Conservation (phyloP, 345 rosid species). For the Pistacia atlantica region DNA sequence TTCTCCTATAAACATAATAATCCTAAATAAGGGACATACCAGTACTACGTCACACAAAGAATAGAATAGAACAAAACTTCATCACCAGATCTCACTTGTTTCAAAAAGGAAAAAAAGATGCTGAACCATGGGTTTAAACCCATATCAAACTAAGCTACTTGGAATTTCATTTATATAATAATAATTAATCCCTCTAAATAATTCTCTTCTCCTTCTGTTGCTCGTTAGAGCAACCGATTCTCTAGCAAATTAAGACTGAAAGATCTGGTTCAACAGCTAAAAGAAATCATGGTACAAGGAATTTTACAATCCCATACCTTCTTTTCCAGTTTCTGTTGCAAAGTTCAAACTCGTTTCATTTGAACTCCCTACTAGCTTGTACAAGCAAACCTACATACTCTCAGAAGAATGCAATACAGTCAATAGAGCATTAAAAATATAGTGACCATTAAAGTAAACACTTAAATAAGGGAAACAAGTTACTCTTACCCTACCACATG, state of each 20-base stretch:
- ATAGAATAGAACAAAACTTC: not conserved
- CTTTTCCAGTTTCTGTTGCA: constrained; percentile 57
- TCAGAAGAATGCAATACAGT: constrained; percentile 28
- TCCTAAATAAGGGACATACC: constrained; percentile 2
- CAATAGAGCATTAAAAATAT: constrained; percentile 18
- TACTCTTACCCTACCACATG: constrained; percentile 71
- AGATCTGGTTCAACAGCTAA: not conserved
- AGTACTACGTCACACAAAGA: not conserved
- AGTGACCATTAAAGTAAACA: constrained; percentile 18
- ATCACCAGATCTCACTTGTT: not conserved
- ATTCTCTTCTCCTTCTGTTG: not conserved
- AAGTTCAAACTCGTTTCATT: constrained; percentile 53
- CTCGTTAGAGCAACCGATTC: not conserved
- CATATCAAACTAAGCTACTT: not conserved
- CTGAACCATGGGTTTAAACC: not conserved
- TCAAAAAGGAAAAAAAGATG: not conserved
- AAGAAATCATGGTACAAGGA: not conserved
- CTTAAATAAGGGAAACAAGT: constrained; percentile 15
- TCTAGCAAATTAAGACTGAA: not conserved
- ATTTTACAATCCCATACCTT: constrained; percentile 45
- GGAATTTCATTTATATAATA: not conserved
- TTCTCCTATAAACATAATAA: constrained; percentile 5
- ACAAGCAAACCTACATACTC: constrained; percentile 59
- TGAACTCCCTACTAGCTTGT: constrained; percentile 46
- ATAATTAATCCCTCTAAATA: not conserved